Conservation (phyloP, 2,329 filamentous ascomycete species). For the Aspergillus eucalypticola region DNA sequence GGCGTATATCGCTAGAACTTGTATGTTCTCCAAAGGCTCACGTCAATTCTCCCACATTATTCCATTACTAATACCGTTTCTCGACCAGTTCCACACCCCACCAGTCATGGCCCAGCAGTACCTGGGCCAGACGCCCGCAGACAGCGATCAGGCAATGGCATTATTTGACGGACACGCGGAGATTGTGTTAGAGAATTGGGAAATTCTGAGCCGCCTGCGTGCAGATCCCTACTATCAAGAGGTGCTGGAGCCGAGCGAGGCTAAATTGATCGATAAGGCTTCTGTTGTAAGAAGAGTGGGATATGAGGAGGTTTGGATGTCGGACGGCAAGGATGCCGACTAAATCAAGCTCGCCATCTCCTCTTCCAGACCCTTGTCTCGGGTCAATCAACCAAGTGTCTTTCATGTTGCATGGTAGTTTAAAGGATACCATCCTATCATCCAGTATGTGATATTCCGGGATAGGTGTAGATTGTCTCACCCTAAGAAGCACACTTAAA, state of each 20-base stretch:
- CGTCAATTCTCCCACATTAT: background rate
- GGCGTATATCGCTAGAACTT: background rate
- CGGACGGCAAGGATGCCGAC: background rate
- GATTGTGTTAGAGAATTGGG: background rate
- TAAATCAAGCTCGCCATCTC: background rate
- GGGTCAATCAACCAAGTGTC: no score
- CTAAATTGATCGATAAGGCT: background rate
- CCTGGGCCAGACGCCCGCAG: background rate
- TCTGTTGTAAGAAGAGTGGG: background rate
- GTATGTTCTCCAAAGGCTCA: background rate
- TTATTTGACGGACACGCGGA: background rate
- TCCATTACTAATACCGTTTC: no score
- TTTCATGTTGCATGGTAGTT: no score
- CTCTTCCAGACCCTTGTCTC: no score
- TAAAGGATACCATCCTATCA: no score
- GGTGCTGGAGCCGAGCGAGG: background rate
- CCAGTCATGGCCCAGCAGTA: background rate
- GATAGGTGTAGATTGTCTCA: no score
- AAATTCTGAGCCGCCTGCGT: background rate
- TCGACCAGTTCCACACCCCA: background rate
- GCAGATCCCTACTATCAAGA: background rate
- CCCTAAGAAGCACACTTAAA: no score
- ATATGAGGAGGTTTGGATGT: background rate
- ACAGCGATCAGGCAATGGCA: background rate
- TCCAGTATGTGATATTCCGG: no score